Base-by-base conservation (phyloP, 2,329 filamentous ascomycete species). In the Aureobasidium sp. region DNA sequence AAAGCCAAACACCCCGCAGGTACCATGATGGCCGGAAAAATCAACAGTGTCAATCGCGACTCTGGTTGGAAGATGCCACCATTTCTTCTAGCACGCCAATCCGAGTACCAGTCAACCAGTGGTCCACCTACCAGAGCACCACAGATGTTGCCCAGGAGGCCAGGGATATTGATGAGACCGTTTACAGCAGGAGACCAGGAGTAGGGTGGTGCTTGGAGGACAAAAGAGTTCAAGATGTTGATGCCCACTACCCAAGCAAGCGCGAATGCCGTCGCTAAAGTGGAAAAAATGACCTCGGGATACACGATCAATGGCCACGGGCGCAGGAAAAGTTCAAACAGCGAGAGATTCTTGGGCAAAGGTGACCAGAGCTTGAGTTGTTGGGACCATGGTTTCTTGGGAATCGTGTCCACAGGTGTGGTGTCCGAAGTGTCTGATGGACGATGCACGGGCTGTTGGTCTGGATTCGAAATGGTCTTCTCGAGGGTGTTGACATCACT, bases 31-130 rank as follows among this genome's bases (percentile, higher is more conserved):
- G 75, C 67, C 0, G 78, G 76, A 17, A 80, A 70, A 42, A 74
- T 65, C 7, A 77, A 69, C 36, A 79, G 63, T 41, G 75, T 73
- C 45, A 80, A 67, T 12, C 78, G 71, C 14, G 69, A 75, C 67
- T 80, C 78, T 2, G 78, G 79, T 66, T 78, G 73, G 62, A 78
- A 79, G 17, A 79, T 67, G 6, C 78, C 79, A 7, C 68, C 67
- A 59, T 78, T 75, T 51, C 69, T 71, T 57, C 70, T 71, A n/a
- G 76, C 72, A 12, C 70, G 68, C 70, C 75, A 76, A 62, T 76
- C 73, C 42, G 73, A 76, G 65, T 76, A 79, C 9, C 68, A 62
- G 63, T 80, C 78, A 1, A 79, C 75, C 22, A 77, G 67, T 68
- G 74, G 74, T 14, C 78, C 78, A 25, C 78, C 78, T 4, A 74